Evolutionary conservation across 257 asterid genomes (phyloP), one percentile per base, ranked within the genome.

Genomic region (Thymus mandschuricus): DNA sequence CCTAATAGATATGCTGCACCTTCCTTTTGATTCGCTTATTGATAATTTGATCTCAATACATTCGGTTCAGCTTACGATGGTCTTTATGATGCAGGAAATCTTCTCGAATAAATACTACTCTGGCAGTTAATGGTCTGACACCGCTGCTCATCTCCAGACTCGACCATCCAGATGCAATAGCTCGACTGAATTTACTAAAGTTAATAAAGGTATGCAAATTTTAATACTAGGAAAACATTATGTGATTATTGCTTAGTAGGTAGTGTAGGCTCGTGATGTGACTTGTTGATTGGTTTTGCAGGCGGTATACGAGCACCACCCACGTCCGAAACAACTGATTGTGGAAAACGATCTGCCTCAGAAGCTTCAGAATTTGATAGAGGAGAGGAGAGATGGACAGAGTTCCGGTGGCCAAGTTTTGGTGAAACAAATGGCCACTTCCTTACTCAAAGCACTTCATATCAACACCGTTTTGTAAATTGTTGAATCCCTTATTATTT

Each of bases 381-480:
- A 89, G 83, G 99, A 95, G 81, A 87, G 99, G 64, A 83, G 99
- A 80, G 97, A 89, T 33, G 99, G 99, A 40, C 97, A 88, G 79
- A 92, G 91, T 79, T 95, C 96, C 6, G 98, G 98, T 50, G 98
- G 97, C 38, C 99, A 95, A 84, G 99, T 95, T 64, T 76, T 95
- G 83, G 99, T 95, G 35, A 95, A 95, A 67, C 99, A 95, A 83
- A 88, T 95, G 99, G 99, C 99, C 1, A 95, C 99, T 52, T 95
- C 98, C 46, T 84, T 95, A 76, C 99, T 89, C 71, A 95, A 95
- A 81, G 97, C 98, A 57, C 99, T 95, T 64, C 96, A 95, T 69
- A 89, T 95, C 78, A 91, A 86, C 82, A 94, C 99, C 0, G 99
- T 91, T 75, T 78, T 95, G 86, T 95, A 76, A 88, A 66, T 21